phyloP scores from a whole-genome alignment of 768 basidiomycete species.

The Mycena olivaceomarginata region DNA sequence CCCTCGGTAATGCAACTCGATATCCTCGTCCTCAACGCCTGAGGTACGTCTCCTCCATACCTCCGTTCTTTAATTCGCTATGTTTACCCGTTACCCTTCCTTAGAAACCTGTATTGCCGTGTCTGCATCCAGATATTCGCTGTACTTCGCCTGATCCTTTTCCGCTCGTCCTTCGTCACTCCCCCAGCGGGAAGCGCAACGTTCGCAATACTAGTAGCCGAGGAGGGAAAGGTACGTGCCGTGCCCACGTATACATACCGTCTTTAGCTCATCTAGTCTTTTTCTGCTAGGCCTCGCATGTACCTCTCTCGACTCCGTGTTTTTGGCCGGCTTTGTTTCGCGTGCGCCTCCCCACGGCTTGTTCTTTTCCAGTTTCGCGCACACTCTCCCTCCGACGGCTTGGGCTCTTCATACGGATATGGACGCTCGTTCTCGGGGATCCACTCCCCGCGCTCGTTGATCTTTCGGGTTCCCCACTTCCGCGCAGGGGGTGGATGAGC shows the following conservation, averaged over 20 bases:
- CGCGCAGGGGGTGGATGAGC: not conserved
- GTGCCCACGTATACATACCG: not conserved
- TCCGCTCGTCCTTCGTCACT: not conserved
- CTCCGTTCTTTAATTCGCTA: not conserved
- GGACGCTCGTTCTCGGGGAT: constrained; percentile 1
- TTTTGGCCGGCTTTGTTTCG: not conserved
- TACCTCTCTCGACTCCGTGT: not conserved
- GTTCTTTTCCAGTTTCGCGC: not conserved
- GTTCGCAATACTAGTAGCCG: not conserved
- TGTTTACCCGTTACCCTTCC: not conserved
- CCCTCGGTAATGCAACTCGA: not conserved
- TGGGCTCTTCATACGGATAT: constrained; percentile 9
- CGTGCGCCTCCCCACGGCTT: constrained; percentile 2
- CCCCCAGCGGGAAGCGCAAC: constrained; percentile 5
- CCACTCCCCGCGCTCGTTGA: not conserved
- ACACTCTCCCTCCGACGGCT: constrained; percentile 11
- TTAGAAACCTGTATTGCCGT: not conserved
- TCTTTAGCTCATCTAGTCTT: not conserved
- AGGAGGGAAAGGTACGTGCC: not conserved
- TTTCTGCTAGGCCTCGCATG: constrained; percentile 1
- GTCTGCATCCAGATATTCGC: not conserved
- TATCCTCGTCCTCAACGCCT: not conserved
- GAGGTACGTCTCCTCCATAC: constrained; percentile 2
- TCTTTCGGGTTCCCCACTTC: not conserved
- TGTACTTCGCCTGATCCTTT: not conserved